Base-by-base conservation (phyloP, 2,329 filamentous ascomycete genomes). In the Westerdykella sp. region DNA sequence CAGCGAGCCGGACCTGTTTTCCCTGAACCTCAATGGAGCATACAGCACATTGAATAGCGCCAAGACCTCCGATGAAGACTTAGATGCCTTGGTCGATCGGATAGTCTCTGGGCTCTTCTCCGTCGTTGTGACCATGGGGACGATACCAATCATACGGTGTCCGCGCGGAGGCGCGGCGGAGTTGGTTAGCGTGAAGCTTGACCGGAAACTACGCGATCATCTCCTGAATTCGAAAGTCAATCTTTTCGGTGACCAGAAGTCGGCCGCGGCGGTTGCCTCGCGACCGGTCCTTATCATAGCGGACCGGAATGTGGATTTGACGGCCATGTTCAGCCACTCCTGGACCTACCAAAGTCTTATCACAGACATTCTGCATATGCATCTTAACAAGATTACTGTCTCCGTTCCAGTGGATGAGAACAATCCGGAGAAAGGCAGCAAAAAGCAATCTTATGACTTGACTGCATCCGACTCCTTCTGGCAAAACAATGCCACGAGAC, bases 301-400 rank as follows among this genome's bases (percentile, higher is more conserved):
- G 38, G 93, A 98, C 68, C 84, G 93, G 54, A 97, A 96, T 60
- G 83, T 98, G 36, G 93, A 98, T 66, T 72, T 98, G 41, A 88
- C 95, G 51, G 90, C 93, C 2, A 97, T 98, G 93, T 78, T 98
- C n/a, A 96, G 91, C 12, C 93, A 98, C 69, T 96, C 90, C 1
- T 90, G 85, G 85, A 89, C 81, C 49, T 85, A 95, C 57, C 89
- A 95, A 66, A 93, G 87, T 6, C 73, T 95, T 10, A 86, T 95
- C 13, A 85, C 83, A 51, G 81, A 88, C 66, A 84, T 88, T 4
- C 73, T 87, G 35, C 79, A 82, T 40, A 87, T 88, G 81, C 81
- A 85, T 60, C 77, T 96, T 32, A 98, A 97, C 65, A 84, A 91
- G 30, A 97, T 98, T 54, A 96, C 88, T 1, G 85, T 98, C 36